phyloP scores from a whole-genome alignment of 768 basidiomycete species.

The Exidia glandulosa region DNA sequence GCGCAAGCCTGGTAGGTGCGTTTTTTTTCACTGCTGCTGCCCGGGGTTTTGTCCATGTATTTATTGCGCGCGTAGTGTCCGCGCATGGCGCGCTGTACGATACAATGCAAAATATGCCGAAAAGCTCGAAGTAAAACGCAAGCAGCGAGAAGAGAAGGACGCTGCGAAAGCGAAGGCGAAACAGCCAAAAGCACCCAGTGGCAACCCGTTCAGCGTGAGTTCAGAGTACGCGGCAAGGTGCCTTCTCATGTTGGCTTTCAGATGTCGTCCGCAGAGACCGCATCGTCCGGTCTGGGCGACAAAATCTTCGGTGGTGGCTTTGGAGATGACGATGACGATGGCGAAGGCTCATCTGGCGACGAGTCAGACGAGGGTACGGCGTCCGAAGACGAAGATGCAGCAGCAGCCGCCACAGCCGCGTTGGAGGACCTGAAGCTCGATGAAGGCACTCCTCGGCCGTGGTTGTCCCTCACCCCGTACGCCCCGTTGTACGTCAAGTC shows the following conservation, averaged over 20 bases:
- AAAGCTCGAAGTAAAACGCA: constrained; percentile 43
- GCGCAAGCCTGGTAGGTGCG: constrained; percentile 66
- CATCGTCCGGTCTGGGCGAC: not conserved
- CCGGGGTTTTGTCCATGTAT: not conserved
- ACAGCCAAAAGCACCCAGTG: constrained; percentile 24
- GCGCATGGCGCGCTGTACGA: constrained; percentile 70
- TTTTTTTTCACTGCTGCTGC: constrained; percentile 5
- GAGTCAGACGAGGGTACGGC: constrained; percentile 42
- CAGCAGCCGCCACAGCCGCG: not conserved
- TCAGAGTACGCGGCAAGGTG: not conserved
- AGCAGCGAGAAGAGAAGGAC: constrained; percentile 6
- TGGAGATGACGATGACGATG: constrained; percentile 8
- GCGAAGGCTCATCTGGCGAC: constrained; percentile 39
- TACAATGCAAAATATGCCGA: constrained; percentile 65
- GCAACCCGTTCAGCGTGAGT: constrained; percentile 65
- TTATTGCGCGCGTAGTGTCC: constrained; percentile 46
- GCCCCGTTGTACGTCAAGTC: constrained; percentile 63
- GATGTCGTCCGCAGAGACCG: not conserved
- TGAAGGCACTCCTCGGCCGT: constrained; percentile 19
- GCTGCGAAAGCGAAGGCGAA: constrained; percentile 24
- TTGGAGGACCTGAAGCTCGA: not conserved
- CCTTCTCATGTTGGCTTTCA: not conserved
- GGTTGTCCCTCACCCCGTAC: constrained; percentile 56
- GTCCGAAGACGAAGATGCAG: constrained; percentile 22
- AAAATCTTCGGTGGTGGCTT: constrained; percentile 5